Base-by-base conservation (phyloP, 495 filamentous ascomycete genomes). In the Pseudevernia furfuracea region DNA sequence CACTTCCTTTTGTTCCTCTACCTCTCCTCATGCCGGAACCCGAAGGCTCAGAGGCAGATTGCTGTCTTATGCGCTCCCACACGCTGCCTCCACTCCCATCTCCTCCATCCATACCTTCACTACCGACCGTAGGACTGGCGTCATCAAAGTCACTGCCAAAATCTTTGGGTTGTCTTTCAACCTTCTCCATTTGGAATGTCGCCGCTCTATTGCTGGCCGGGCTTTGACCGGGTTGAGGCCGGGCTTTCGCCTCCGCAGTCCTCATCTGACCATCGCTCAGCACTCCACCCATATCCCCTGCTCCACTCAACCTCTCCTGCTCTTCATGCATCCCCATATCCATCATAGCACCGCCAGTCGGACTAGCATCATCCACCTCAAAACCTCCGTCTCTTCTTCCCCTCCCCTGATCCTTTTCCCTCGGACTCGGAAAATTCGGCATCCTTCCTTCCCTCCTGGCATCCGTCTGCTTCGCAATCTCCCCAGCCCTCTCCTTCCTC, bases 11-110 rank as follows among this genome's bases (percentile, higher is more conserved):
- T 30, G 25, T 32, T 34, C 23, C 46, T 41, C 30, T 37, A 6
- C 49, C 49, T 7, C 49, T 53, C 11, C 37, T n/a, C 25, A 23
- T 37, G 25, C 37, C 30, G 25, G 46, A n/a, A 7, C 8, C 43
- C 23, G 48, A 17, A 39, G 67, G 59, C 37, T 34, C 28, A 23
- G 44, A 32, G 10, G 66, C 57, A 17, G 44, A 53, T 48, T 65
- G 53, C 57, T 64, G 59, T n/a, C 70, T 34, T 57, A 71, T 66
- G 0, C 60, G 59, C 37, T 69, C 70, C 70, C 70, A 71, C 11
- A 61, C 57, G 30, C 61, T 69, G 25, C 59, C 59, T 41, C 62
- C 44, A 5, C 34, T 17, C 43, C 23, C 37, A 19, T 36, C 30
- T 41, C 32, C 52, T 10, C 48, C 66, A 12, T 61, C 61, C 15